A percentile compares a stretch with the other conserved stretches of the same genome.
phyloP scores from a whole-genome alignment of 169 alveolate species.

The Eimeria zaria region DNA sequence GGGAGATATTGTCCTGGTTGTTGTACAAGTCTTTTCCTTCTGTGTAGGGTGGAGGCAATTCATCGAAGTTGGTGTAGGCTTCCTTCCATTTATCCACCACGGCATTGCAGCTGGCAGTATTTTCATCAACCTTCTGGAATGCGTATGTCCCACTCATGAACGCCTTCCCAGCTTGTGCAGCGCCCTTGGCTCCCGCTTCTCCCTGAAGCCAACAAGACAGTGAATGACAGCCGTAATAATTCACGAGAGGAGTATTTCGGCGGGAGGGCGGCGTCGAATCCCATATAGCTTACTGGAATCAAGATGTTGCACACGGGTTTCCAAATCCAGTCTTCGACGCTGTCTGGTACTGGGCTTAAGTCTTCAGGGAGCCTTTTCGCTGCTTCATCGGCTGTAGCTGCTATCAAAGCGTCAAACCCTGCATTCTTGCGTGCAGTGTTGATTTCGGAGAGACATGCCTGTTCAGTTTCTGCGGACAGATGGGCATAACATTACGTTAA shows the following conservation, averaged over 20 bases:
- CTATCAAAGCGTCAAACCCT: background rate
- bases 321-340: background rate
- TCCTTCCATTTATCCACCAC: background rate
- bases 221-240: background rate
- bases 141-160: slow-evolving; percentile 39
- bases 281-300: background rate
- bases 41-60: background rate
- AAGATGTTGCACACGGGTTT: background rate
- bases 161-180: background rate
- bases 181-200: background rate
- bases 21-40: background rate
- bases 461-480: background rate
- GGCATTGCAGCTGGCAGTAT: background rate
- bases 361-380: too few species aligned
- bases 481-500: background rate
- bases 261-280: too few species aligned
- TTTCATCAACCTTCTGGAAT: background rate
- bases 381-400: background rate
- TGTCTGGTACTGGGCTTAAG: background rate
- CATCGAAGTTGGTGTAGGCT: slow-evolving; percentile 30
- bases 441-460: background rate
- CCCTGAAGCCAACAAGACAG: background rate
- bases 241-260: background rate
- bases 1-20: background rate
- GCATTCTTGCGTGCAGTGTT: background rate